A percentile compares a stretch with the other conserved stretches of the same genome.
phyloP scores from a whole-genome alignment of 2,329 filamentous ascomycete genomes.

The Aspergillus clavatus region DNA sequence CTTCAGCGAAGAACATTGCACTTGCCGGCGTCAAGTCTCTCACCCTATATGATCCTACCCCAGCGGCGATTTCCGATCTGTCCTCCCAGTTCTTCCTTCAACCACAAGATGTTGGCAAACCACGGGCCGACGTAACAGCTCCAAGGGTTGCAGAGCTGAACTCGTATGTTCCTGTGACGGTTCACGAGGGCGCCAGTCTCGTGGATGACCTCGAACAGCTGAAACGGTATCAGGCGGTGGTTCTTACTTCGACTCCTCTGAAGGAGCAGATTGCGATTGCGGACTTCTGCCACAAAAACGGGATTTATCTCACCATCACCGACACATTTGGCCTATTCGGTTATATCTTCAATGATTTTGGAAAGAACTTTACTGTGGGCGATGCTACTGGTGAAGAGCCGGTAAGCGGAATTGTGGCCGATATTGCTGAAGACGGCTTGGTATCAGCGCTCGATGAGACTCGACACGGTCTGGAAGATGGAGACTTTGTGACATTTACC shows the following conservation, averaged over 20 bases:
- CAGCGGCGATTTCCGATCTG: constrained; percentile 78
- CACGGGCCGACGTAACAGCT: constrained; percentile 77
- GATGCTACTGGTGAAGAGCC: constrained; percentile 89
- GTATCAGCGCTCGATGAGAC: constrained; percentile 94
- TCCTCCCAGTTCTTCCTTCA: constrained; percentile 97
- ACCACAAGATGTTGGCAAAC: constrained; percentile 82
- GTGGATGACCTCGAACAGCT: constrained; percentile 73
- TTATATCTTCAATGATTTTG: constrained; percentile 95
- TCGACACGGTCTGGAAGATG: constrained; percentile 90
- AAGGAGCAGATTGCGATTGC: constrained; percentile 77
- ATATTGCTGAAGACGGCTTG: constrained; percentile 80
- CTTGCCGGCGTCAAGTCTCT: constrained; percentile 97
- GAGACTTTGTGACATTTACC: constrained; percentile 91
- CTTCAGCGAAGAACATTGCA: constrained; percentile 88
- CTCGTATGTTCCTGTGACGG: constrained; percentile 84
- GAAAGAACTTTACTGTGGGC: constrained; percentile 83
- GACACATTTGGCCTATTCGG: constrained; percentile 94
- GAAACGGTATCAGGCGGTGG: constrained; percentile 87
- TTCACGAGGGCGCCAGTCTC: constrained; percentile 63
- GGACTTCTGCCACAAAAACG: constrained; percentile 90
- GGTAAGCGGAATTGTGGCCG: constrained; percentile 80
- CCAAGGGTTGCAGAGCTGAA: constrained; percentile 92
- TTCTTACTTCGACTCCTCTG: constrained; percentile 78
- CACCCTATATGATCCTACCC: constrained; percentile 84
- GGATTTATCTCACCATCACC: constrained; percentile 81